A percentile compares a stretch with the other conserved stretches of the same genome.
These are phyloP conservation scores for Balamuthia mandrillaris DNA, from an alignment of 208 protist genomes.

Conservation along the genomic window DNA sequence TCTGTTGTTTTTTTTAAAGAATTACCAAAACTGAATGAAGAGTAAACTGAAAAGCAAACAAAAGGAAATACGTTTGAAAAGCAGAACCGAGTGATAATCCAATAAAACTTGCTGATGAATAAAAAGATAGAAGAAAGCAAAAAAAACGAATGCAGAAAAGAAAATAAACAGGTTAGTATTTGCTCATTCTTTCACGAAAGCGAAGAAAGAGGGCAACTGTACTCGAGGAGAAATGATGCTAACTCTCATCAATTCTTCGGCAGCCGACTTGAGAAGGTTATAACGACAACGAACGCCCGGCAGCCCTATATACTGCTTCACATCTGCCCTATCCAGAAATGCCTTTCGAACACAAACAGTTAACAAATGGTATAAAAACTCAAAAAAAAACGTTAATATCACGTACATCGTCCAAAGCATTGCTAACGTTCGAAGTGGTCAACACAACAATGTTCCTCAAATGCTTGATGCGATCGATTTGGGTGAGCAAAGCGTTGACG, in stretches of 20 bases:
- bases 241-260: constrained; percentile 8
- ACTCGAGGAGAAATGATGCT: background rate
- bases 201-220: too few relatives aligned
- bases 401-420: constrained; percentile 46
- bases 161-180: too few relatives aligned
- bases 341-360: constrained; percentile 50
- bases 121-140: too few relatives aligned
- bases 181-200: too few relatives aligned
- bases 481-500: constrained; percentile 91
- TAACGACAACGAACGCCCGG: constrained; percentile 65
- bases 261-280: background rate
- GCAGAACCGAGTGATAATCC: too few relatives aligned
- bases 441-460: constrained; percentile 87
- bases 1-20: too few relatives aligned
- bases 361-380: background rate
- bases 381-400: background rate
- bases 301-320: constrained; percentile 86
- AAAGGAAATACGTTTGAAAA: too few relatives aligned
- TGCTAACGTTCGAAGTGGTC: constrained; percentile 91
- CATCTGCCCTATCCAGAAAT: constrained; percentile 92
- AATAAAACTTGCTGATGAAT: too few relatives aligned
- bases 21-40: too few relatives aligned
- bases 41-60: too few relatives aligned
- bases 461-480: constrained; percentile 87
- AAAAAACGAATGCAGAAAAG: too few relatives aligned